Evolutionary conservation across 106 monocot genomes (phyloP).

Genomic region (Dendrobium officinale): DNA sequence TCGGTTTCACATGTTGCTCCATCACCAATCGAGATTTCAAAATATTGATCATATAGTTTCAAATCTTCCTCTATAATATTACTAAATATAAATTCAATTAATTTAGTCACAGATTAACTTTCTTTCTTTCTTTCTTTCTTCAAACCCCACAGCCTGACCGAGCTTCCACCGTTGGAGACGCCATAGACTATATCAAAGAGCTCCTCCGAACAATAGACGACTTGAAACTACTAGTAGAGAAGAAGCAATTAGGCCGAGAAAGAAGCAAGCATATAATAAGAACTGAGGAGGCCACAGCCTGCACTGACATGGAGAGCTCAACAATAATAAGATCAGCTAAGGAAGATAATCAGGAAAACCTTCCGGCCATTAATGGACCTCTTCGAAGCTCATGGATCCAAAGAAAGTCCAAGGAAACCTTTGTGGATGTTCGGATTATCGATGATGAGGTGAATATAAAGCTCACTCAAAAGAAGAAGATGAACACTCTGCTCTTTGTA

Average conservation of each 20-base stretch:
- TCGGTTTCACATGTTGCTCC: too few relatives aligned
- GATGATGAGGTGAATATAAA: conserved; percentile 93
- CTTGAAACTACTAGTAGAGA: conserved; percentile 62
- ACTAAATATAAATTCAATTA: not conserved
- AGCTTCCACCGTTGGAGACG: conserved; percentile 84
- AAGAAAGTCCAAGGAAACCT: conserved; percentile 61
- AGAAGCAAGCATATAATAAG: conserved; percentile 20
- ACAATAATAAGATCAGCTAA: conserved; percentile 29
- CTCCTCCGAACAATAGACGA: conserved; percentile 62
- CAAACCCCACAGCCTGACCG: conserved; percentile 45
- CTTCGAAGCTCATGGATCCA: conserved; percentile 87
- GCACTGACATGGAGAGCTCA: conserved; percentile 51
- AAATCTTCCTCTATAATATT: too few relatives aligned
- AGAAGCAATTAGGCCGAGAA: conserved; percentile 46
- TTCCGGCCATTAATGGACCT: conserved; percentile 21
- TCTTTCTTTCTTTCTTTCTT: not conserved
- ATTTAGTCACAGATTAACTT: too few relatives aligned
- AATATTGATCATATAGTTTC: too few relatives aligned
- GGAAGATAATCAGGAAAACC: conserved; percentile 25
- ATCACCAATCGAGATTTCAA: too few relatives aligned
- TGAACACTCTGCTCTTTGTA: conserved; percentile 47
- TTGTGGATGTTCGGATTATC: conserved; percentile 83
- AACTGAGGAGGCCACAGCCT: conserved; percentile 16
- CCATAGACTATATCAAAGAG: conserved; percentile 92
- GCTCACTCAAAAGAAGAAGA: conserved; percentile 67